phyloP scores from a whole-genome alignment of 306 rosid species.

The Fragaria nilgerrensis region DNA sequence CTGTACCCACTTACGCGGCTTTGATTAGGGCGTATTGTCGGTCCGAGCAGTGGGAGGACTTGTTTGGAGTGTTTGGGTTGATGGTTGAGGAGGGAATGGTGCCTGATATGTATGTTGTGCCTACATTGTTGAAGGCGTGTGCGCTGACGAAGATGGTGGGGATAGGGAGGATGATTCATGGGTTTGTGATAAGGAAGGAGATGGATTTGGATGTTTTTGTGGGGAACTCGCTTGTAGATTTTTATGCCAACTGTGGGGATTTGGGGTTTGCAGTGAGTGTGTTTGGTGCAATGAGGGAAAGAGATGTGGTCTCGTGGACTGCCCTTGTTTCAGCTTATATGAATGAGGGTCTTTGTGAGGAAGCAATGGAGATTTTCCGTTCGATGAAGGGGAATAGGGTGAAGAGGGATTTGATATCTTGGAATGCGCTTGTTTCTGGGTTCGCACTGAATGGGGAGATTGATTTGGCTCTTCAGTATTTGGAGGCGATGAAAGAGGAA shows the following conservation, averaged over 20 bases:
- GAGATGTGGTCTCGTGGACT: slow-evolving; percentile 52
- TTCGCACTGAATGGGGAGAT: slow-evolving; percentile 44
- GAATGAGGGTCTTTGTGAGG: slow-evolving; percentile 38
- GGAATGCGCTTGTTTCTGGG: slow-evolving; percentile 51
- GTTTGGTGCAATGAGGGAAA: slow-evolving; percentile 38
- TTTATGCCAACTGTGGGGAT: slow-evolving; percentile 42
- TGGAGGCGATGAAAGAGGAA: slow-evolving; percentile 43
- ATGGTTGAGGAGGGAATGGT: slow-evolving; percentile 41
- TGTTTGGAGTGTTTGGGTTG: slow-evolving; percentile 31
- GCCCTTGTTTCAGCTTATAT: slow-evolving; percentile 42
- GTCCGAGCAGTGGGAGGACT: slow-evolving; percentile 35
- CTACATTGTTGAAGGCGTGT: slow-evolving; percentile 45
- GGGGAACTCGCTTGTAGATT: slow-evolving; percentile 41
- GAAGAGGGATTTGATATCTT: slow-evolving; percentile 41
- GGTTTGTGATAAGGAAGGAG: slow-evolving; percentile 30
- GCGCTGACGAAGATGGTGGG: slow-evolving; percentile 27
- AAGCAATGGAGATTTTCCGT: slow-evolving; percentile 32
- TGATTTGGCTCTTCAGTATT: slow-evolving; percentile 32
- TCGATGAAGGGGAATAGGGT: slow-evolving; percentile 40
- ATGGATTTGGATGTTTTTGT: slow-evolving; percentile 35
- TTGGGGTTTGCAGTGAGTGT: slow-evolving; percentile 35
- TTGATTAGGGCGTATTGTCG: slow-evolving; percentile 36
- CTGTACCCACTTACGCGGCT: slow-evolving; percentile 12
- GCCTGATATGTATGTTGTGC: slow-evolving; percentile 42
- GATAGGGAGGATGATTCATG: slow-evolving; percentile 42